Percentiles rank a stretch among this genome's conserved stretches.
Evolutionary conservation across 2,329 filamentous ascomycete species (phyloP).

Genomic region (Aplosporella prunicola): DNA sequence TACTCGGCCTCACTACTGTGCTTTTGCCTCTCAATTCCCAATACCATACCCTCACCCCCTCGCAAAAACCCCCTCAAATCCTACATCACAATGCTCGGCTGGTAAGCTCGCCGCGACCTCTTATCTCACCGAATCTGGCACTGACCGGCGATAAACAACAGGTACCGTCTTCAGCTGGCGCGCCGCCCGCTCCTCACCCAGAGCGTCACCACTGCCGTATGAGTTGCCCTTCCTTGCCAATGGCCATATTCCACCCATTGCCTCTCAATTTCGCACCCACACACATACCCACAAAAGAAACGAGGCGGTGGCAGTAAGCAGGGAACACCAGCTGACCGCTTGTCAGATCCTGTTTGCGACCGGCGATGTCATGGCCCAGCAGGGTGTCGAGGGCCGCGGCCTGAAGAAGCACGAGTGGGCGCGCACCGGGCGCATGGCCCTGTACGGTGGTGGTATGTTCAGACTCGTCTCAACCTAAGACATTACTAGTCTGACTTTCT

Average conservation of each 20-base stretch:
- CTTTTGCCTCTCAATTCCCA: too few relatives aligned
- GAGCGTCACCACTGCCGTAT: slow-evolving; percentile 71
- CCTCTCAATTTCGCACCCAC: neutral
- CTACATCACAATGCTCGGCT: slow-evolving; percentile 31
- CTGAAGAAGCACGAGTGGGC: slow-evolving; percentile 60
- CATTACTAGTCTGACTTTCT: slow-evolving; percentile 13
- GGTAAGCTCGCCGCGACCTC: slow-evolving; percentile 23
- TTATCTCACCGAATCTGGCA: slow-evolving; percentile 10
- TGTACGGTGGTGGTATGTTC: slow-evolving; percentile 64
- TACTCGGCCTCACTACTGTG: too few relatives aligned
- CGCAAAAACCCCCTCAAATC: too few relatives aligned
- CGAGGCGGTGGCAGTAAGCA: neutral
- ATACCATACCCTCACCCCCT: too few relatives aligned
- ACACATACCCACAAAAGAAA: too few relatives aligned
- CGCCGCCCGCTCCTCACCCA: slow-evolving; percentile 80
- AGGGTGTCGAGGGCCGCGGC: slow-evolving; percentile 75
- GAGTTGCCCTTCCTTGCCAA: neutral
- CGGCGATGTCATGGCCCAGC: slow-evolving; percentile 85
- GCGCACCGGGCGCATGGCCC: slow-evolving; percentile 67
- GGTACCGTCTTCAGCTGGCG: slow-evolving; percentile 81
- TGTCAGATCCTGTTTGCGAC: slow-evolving; percentile 73
- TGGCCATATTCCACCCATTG: neutral
- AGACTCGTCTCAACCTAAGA: slow-evolving; percentile 1
- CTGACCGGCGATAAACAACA: slow-evolving; percentile 21
- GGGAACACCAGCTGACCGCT: neutral